phyloP scores from a whole-genome alignment of 257 asterid genomes.

The Catharanthus roseus region DNA sequence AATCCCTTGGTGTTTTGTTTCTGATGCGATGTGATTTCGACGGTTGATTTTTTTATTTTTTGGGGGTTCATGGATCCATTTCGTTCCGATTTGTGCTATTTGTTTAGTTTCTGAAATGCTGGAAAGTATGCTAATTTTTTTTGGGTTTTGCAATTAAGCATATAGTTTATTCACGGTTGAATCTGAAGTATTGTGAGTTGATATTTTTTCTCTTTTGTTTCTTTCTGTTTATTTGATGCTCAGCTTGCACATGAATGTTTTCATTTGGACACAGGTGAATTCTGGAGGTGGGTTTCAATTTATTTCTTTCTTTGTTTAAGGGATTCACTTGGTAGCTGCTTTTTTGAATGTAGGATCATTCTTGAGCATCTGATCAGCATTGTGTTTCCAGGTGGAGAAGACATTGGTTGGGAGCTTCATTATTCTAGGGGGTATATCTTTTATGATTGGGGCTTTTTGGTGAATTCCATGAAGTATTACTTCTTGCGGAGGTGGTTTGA shows the following conservation, averaged over 20 bases:
- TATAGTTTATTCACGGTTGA: conserved; percentile 3
- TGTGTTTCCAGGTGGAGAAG: not conserved
- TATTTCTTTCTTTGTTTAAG: not conserved
- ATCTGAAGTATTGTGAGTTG: not conserved
- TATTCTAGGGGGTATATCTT: conserved; percentile 1
- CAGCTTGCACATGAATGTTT: not conserved
- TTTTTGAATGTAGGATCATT: conserved; percentile 21
- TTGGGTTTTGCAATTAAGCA: not conserved
- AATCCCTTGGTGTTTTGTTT: conserved; percentile 8
- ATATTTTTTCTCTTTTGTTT: not conserved
- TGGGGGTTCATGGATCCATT: conserved; percentile 18
- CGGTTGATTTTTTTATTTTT: not conserved
- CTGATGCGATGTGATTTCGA: conserved; percentile 9
- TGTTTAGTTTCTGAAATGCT: not conserved
- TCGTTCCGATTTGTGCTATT: conserved; percentile 41
- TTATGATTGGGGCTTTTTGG: conserved; percentile 26
- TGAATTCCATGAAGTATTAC: conserved; percentile 21
- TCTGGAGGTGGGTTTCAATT: conserved; percentile 16
- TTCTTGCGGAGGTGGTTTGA: conserved; percentile 20
- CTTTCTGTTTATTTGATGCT: not conserved
- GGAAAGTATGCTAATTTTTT: not conserved
- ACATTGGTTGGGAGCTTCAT: not conserved
- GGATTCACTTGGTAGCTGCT: conserved; percentile 15
- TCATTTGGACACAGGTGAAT: not conserved
- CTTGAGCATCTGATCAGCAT: conserved; percentile 10